These are phyloP conservation scores for Hanseniaspora jakobsenii DNA, from an alignment of 805 yeast species.

Conservation along the genomic window DNA sequence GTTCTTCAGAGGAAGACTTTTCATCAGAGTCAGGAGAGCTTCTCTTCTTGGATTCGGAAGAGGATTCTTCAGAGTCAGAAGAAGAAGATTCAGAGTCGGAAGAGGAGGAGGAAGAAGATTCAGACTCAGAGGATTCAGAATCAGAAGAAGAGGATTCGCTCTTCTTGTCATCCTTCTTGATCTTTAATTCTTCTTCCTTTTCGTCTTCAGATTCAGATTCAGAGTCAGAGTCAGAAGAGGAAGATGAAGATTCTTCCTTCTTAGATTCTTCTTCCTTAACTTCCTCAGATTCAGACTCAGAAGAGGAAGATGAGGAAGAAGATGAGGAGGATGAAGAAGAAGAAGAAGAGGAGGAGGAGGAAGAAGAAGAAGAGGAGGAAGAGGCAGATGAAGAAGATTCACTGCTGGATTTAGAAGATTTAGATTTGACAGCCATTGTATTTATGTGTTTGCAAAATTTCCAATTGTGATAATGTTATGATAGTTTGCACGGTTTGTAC, in stretches of 20 bases:
- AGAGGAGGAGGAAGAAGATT: conserved; percentile 20
- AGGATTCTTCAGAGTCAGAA: conserved; percentile 22
- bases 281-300: conserved; percentile 21
- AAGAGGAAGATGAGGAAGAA: conserved; percentile 17
- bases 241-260: conserved; percentile 29
- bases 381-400: conserved; percentile 21
- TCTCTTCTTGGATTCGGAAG: conserved; percentile 19
- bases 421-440: conserved; percentile 19
- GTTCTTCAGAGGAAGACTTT: no score
- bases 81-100: conserved; percentile 28
- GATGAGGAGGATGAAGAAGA: conserved; percentile 17
- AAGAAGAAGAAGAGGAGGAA: conserved; percentile 16
- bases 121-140: conserved; percentile 16
- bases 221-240: conserved; percentile 32
- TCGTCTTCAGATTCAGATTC: conserved; percentile 20
- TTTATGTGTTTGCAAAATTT: conserved; percentile 2
- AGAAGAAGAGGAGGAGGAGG: conserved; percentile 20
- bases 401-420: conserved; percentile 23
- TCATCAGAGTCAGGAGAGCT: conserved; percentile 24
- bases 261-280: conserved; percentile 27
- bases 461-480: conserved; percentile 21
- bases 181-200: background rate
- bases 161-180: background rate
- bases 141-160: conserved; percentile 15
- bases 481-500: background rate